Evolutionary conservation across 306 rosid species (phyloP), one percentile per base, ranked within the genome.

Genomic region (Cucumis cinereus): DNA sequence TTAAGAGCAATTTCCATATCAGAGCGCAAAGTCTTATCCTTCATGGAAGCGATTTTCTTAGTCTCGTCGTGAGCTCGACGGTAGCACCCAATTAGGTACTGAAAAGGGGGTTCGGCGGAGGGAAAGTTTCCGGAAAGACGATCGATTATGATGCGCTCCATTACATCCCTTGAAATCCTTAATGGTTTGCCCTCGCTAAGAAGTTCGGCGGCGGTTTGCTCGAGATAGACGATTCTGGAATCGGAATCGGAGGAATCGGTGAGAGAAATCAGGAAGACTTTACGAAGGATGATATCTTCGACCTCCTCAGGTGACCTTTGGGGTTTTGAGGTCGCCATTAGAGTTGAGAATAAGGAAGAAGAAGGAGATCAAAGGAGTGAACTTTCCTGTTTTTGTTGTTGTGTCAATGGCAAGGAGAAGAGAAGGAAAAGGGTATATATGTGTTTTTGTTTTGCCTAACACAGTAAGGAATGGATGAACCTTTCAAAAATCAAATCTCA

Each of bases 281-380:
- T 95, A 12, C 97, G 84, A 75, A 95, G 89, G 78, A 95, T 87
- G 28, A 90, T 90, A 80, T 92, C 98, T 73, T 95, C 99, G 54
- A 95, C 79, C 82, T 90, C 93, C 75, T 89, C 87, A 6, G 86
- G 88, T 17, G 97, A 88, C 79, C 98, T 87, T 62, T 90, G 92
- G 57, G 93, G 88, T 84, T 88, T 92, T 19, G 89, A 52, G 9
- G 98, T 59, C 75, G 98, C 89, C 97, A 89, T 92, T 63, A 45
- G 40, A 20, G 61, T 0, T 3, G 61, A 49, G 36, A 22, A 19
- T 4, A 28, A n/a, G 20, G 30, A 47, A 26, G 17, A 28, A 13
- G 52, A 5, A 10, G 55, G 69, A 17, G 77, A 75, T 58, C 23
- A 43, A 49, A 77, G 45, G n/a, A 28, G 23, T 24, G 22, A 17